Percentiles rank a stretch among this genome's conserved stretches.
phyloP scores from a whole-genome alignment of 495 filamentous ascomycete species.

The Neurospora sp. region DNA sequence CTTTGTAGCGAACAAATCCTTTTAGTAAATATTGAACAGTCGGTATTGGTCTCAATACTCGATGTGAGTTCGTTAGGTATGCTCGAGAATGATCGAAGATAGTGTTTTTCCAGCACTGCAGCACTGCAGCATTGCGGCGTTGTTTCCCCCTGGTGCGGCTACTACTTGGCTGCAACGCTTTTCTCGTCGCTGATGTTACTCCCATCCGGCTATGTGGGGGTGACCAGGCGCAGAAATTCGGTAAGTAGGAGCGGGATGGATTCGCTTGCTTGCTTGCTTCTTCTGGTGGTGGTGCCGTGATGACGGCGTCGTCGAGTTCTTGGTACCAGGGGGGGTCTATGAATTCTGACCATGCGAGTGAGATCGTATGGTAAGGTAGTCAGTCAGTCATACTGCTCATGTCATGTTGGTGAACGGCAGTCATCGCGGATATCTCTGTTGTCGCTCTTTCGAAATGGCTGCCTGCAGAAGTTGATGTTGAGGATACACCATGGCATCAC shows the following conservation, averaged over 20 bases:
- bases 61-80: neutral
- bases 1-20: neutral
- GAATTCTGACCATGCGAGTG: neutral
- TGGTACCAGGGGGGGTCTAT: neutral
- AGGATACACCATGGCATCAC: neutral
- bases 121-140: neutral
- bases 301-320: neutral
- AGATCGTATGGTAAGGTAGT: neutral
- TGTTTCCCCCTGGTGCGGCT: neutral
- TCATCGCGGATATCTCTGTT: neutral
- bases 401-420: neutral
- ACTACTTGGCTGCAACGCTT: neutral
- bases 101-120: neutral
- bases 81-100: neutral
- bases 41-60: neutral
- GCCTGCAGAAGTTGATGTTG: neutral
- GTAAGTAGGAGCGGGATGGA: neutral
- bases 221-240: neutral
- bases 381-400: neutral
- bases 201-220: neutral
- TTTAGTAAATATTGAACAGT: neutral
- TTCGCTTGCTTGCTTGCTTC: neutral
- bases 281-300: neutral
- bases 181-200: neutral
- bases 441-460: neutral